Evolutionary conservation across 148 eudicot genomes (phyloP).

Genomic region (Cornus suecica): DNA sequence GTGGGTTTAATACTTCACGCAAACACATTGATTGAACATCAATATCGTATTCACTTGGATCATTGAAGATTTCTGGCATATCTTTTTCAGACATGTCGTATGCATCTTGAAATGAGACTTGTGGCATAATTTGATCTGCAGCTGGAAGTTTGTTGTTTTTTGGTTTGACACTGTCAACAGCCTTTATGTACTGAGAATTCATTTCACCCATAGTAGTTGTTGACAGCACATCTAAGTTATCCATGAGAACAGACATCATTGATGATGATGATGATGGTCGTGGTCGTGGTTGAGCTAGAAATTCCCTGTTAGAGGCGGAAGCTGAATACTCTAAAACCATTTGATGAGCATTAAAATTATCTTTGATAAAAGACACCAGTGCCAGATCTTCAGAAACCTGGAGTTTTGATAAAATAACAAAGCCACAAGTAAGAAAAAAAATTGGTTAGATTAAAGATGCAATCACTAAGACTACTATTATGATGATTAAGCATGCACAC

Average conservation of each 20-base stretch:
- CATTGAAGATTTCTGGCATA: constrained; percentile 3
- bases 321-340: constrained; percentile 6
- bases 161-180: constrained; percentile 10
- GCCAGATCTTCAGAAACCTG: constrained; percentile 61
- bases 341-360: constrained; percentile 31
- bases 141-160: constrained; percentile 21
- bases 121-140: constrained; percentile 18
- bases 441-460: background rate
- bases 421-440: background rate
- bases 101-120: constrained; percentile 2
- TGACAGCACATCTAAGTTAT: constrained; percentile 24
- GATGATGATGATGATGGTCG: constrained; percentile 31
- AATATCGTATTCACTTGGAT: constrained; percentile 19
- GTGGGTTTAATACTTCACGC: constrained; percentile 15
- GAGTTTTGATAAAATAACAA: constrained; percentile 12
- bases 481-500: background rate
- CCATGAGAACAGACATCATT: constrained; percentile 16
- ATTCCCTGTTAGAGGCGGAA: constrained; percentile 10
- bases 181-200: constrained; percentile 25
- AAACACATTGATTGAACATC: constrained; percentile 18
- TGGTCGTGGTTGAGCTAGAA: constrained; percentile 17
- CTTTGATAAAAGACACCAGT: constrained; percentile 41
- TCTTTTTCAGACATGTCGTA: constrained; percentile 16
- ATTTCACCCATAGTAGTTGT: constrained; percentile 9
- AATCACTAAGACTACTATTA: background rate